Percentiles rank a stretch among this genome's conserved stretches.
Conservation (phyloP, 1,284 basidiomycete genomes). For the Grifola frondosa region DNA sequence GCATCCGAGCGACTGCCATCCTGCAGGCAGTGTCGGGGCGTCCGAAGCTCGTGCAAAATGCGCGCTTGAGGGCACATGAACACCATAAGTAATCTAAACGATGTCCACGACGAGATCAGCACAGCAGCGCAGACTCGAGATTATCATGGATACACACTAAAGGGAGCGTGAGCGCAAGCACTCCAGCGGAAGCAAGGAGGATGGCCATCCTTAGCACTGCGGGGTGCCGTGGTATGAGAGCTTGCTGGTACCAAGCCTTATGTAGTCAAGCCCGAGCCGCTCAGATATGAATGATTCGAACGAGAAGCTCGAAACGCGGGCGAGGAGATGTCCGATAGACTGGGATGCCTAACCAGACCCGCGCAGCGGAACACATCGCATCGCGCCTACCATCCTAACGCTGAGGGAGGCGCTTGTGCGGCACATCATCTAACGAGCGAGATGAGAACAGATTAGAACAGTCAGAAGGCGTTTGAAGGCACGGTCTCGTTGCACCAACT, state of each 20-base stretch:
- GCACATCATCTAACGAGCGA: too few species aligned
- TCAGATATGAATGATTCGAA: slow-evolving; percentile 8
- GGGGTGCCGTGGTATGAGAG: slow-evolving; percentile 11
- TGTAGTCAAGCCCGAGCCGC: slow-evolving; percentile 14
- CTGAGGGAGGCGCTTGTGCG: too few species aligned
- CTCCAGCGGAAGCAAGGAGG: slow-evolving; percentile 14
- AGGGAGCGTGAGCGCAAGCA: slow-evolving; percentile 20
- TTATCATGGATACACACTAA: slow-evolving; percentile 7
- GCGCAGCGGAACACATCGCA: too few species aligned
- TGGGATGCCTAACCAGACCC: too few species aligned
- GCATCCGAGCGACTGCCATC: slow-evolving; percentile 62
- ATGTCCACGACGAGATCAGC: not conserved
- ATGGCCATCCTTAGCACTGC: slow-evolving; percentile 16
- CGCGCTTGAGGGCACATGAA: slow-evolving; percentile 16
- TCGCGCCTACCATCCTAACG: too few species aligned
- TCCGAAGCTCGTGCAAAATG: slow-evolving; percentile 31
- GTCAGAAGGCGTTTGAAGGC: too few species aligned
- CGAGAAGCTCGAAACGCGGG: too few species aligned
- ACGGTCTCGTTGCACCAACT: too few species aligned
- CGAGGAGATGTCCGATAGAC: too few species aligned
- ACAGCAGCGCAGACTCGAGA: not conserved
- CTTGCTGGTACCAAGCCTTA: slow-evolving; percentile 5
- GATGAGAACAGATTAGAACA: too few species aligned
- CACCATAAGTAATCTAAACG: slow-evolving; percentile 14
- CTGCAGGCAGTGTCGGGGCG: slow-evolving; percentile 52